Conservation (phyloP, 2,329 filamentous ascomycete genomes). For the Paecilomyces variotii region DNA sequence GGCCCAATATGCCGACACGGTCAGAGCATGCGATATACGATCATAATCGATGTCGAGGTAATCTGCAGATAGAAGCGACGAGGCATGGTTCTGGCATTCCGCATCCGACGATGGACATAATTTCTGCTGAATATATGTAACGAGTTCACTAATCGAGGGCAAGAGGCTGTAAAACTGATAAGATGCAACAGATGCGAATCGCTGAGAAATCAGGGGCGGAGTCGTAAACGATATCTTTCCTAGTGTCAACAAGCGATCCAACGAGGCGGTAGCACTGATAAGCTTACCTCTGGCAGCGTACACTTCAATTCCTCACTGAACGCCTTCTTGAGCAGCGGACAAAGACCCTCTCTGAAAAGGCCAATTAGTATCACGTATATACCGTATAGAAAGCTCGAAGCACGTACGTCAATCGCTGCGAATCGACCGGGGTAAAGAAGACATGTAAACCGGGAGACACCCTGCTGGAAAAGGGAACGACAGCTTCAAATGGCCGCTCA, state of each 20-base stretch:
- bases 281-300: conserved; percentile 38
- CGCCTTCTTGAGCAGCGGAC: conserved; percentile 47
- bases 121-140: conserved; percentile 44
- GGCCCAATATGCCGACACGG: conserved; percentile 57
- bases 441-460: conserved; percentile 75
- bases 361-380: not conserved
- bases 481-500: conserved; percentile 46
- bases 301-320: conserved; percentile 54
- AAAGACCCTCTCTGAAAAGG: conserved; percentile 43
- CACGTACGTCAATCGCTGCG: conserved; percentile 29
- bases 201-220: conserved; percentile 47
- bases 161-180: conserved; percentile 66
- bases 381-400: not conserved
- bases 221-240: conserved; percentile 53
- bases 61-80: conserved; percentile 46
- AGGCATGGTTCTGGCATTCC: conserved; percentile 44
- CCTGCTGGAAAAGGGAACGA: conserved; percentile 66
- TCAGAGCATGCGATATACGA: conserved; percentile 56
- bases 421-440: conserved; percentile 56
- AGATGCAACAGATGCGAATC: conserved; percentile 55
- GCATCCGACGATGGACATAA: conserved; percentile 44
- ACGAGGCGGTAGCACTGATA: not conserved
- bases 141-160: conserved; percentile 48
- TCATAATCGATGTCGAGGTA: conserved; percentile 74
- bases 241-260: not conserved